These are phyloP conservation scores for Pseudogymnoascus sp. DNA, from an alignment of 2,329 filamentous ascomycete genomes.

Conservation along the genomic window DNA sequence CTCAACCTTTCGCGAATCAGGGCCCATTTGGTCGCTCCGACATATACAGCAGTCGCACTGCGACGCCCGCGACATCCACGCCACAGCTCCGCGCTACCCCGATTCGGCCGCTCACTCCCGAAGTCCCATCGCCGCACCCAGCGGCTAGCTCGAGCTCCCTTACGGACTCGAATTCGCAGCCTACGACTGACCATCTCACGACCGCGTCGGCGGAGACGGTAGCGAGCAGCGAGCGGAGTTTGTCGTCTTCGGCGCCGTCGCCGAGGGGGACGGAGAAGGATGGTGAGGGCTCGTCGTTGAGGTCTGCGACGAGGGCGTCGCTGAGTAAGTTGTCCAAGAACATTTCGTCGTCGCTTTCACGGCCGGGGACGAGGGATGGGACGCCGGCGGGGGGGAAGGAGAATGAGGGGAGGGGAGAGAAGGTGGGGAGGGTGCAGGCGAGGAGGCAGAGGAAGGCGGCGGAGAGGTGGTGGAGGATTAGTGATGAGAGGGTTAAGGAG, in stretches of 20 bases:
- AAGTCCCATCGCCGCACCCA: background rate
- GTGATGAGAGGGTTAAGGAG: constrained; percentile 93
- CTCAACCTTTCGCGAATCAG: constrained; percentile 72
- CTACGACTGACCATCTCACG: background rate
- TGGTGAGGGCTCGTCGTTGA: background rate
- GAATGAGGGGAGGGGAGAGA: constrained; percentile 25
- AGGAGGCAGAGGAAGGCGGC: constrained; percentile 52
- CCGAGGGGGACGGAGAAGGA: constrained; percentile 15
- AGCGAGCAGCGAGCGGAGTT: background rate
- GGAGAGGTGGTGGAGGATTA: constrained; percentile 95
- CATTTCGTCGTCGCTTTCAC: background rate
- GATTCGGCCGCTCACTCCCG: background rate
- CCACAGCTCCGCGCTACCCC: constrained; percentile 26
- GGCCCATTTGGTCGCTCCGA: constrained; percentile 69
- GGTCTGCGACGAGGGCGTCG: background rate
- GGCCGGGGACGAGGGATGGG: background rate
- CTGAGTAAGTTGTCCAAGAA: background rate
- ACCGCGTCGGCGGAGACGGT: background rate
- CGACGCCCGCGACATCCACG: constrained; percentile 20
- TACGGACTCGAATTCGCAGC: background rate
- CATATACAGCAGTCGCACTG: constrained; percentile 42
- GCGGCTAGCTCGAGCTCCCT: background rate
- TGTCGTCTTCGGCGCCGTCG: constrained; percentile 21
- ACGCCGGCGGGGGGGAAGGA: background rate
- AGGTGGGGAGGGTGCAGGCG: constrained; percentile 17